A percentile compares a stretch with the other conserved stretches of the same genome.
phyloP scores from a whole-genome alignment of 768 basidiomycete species.

The Phanerodontia chrysosporium region DNA sequence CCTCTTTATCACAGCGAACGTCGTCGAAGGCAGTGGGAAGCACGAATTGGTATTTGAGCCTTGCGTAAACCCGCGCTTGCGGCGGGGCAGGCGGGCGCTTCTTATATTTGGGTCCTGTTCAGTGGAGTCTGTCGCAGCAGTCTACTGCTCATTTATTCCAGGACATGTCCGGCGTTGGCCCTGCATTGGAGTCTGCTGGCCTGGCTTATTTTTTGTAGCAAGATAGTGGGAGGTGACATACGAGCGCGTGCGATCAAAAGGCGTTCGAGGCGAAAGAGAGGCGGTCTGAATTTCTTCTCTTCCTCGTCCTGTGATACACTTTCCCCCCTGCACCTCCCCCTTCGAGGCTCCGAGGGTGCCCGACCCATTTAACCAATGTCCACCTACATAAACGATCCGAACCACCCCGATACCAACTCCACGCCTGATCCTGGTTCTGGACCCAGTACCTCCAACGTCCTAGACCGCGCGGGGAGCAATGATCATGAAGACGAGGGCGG shows the following conservation, averaged over 20 bases:
- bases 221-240: neutral
- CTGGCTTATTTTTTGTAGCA: neutral
- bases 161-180: neutral
- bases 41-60: too few species aligned
- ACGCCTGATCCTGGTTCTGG: slow-evolving; percentile 18
- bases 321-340: neutral
- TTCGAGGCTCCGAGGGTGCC: slow-evolving; percentile 9
- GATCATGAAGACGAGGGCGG: slow-evolving; percentile 30
- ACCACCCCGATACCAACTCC: slow-evolving; percentile 21
- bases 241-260: neutral
- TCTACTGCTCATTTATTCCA: neutral
- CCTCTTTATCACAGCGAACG: neutral
- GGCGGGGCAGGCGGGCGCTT: neutral
- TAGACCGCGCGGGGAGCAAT: slow-evolving; percentile 24
- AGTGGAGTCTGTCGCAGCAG: neutral
- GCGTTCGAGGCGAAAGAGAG: neutral
- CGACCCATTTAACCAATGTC: slow-evolving; percentile 12
- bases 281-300: neutral
- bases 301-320: slow-evolving; percentile 2
- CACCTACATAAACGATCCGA: slow-evolving; percentile 22
- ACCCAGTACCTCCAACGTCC: slow-evolving; percentile 13
- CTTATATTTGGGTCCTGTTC: neutral
- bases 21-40: neutral
- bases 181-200: neutral
- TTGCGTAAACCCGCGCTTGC: neutral